Conservation (phyloP, 208 protist genomes). For the Trypanosoma grayi region DNA sequence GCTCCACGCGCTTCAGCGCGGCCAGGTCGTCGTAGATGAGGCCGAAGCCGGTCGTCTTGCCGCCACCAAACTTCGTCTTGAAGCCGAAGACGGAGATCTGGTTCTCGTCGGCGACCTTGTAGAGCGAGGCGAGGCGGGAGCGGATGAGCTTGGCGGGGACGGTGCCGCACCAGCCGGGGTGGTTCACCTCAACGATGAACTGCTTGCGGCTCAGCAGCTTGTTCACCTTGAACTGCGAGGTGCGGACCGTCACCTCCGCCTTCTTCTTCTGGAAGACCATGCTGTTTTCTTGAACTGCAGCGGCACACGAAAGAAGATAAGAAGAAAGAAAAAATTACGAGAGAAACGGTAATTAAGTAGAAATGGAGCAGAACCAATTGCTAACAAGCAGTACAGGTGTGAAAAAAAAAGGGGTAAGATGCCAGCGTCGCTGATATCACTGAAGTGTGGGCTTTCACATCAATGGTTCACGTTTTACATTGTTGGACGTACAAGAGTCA, state of each 20-base stretch:
- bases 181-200: conserved; percentile 95
- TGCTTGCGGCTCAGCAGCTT: conserved; percentile 99
- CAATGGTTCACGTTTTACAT: conserved; percentile 5
- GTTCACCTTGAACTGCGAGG: conserved; percentile 99
- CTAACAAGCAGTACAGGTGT: conserved; percentile 12
- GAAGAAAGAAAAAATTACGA: conserved; percentile 11
- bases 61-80: conserved; percentile 99
- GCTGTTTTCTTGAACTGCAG: conserved; percentile 42
- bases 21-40: conserved; percentile 99
- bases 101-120: conserved; percentile 96
- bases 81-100: conserved; percentile 97
- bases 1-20: conserved; percentile 96
- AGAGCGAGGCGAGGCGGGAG: conserved; percentile 96
- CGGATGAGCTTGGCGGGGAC: conserved; percentile 94
- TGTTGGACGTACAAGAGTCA: not conserved
- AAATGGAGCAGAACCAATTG: not conserved
- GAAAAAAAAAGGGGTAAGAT: too few species aligned
- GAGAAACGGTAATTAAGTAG: conserved; percentile 8
- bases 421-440: too few species aligned
- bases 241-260: conserved; percentile 90
- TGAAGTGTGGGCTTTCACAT: too few species aligned
- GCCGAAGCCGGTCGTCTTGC: conserved; percentile 98
- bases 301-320: not conserved
- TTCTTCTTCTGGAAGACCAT: conserved; percentile 94
- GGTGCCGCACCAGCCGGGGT: conserved; percentile 86